These are phyloP conservation scores for Entonaema liquescens DNA, from an alignment of 495 filamentous ascomycete species.

Conservation along the genomic window DNA sequence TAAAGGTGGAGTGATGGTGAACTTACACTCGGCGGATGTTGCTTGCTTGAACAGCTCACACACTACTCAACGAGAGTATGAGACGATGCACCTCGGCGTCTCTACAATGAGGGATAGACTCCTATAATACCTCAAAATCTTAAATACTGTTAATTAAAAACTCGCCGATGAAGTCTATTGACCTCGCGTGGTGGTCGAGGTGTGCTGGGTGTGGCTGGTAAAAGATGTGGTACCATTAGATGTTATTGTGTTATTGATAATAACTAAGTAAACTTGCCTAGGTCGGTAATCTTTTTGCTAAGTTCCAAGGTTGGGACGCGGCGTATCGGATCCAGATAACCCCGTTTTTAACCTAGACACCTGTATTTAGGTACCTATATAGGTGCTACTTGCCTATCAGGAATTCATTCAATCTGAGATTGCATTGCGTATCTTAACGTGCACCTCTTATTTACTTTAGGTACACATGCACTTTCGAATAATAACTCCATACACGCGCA, in stretches of 20 bases:
- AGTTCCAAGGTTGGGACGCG: slow-evolving; percentile 13
- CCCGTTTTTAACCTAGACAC: slow-evolving; percentile 21
- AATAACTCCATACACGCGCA: neutral
- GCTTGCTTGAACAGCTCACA: slow-evolving; percentile 15
- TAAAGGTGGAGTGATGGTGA: neutral
- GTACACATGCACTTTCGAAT: too few species aligned
- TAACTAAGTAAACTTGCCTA: slow-evolving; percentile 19
- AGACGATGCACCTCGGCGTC: neutral
- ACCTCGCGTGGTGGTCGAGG: neutral
- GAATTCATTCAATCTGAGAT: neutral
- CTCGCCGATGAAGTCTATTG: neutral
- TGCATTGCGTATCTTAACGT: neutral
- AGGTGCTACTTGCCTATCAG: slow-evolving; percentile 6
- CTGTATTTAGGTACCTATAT: neutral
- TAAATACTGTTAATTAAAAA: neutral
- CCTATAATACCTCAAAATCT: too few species aligned
- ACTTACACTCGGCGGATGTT: slow-evolving; percentile 21
- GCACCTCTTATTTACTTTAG: neutral
- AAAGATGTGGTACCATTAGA: neutral
- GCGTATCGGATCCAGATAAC: slow-evolving; percentile 28
- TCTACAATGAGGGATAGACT: neutral
- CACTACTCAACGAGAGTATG: slow-evolving; percentile 3
- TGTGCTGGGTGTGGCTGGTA: neutral
- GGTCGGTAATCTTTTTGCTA: slow-evolving; percentile 32
- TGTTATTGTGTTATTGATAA: slow-evolving; percentile 8